Conservation (phyloP, 805 yeast species). For the Myxozyma udenii region DNA sequence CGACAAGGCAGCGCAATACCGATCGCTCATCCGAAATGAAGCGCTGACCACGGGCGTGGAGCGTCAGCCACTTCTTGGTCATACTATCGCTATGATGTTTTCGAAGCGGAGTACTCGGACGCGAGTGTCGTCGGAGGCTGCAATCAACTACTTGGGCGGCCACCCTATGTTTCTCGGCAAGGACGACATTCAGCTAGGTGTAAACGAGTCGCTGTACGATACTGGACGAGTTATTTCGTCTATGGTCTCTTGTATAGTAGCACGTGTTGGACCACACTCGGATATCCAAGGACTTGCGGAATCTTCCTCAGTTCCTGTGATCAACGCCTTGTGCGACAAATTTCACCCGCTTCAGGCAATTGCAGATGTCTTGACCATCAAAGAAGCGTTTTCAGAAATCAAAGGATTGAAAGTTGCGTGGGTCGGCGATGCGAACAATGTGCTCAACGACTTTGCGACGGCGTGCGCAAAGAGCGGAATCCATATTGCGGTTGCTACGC, state of each 20-base stretch:
- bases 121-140: constrained; percentile 90
- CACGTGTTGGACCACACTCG: constrained; percentile 84
- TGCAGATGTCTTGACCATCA: constrained; percentile 82
- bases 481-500: constrained; percentile 78
- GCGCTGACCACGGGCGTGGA: constrained; percentile 41
- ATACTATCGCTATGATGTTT: constrained; percentile 77
- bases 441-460: constrained; percentile 85
- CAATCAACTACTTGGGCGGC: constrained; percentile 87
- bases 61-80: constrained; percentile 65
- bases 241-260: constrained; percentile 95
- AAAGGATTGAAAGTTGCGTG: constrained; percentile 73
- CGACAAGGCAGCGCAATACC: constrained; percentile 62
- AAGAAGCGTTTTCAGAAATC: constrained; percentile 62
- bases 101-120: constrained; percentile 94
- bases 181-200: constrained; percentile 95
- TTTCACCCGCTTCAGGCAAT: constrained; percentile 96
- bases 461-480: constrained; percentile 86
- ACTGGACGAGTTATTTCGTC: constrained; percentile 86
- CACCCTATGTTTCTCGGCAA: constrained; percentile 95
- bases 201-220: constrained; percentile 82
- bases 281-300: constrained; percentile 76
- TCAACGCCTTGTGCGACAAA: constrained; percentile 87
- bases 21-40: constrained; percentile 55
- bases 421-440: constrained; percentile 97
- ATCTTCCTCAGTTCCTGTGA: constrained; percentile 83